Evolutionary conservation across 805 yeast genomes (phyloP), one percentile per base, ranked within the genome.

Genomic region (Lipomyces sp.): DNA sequence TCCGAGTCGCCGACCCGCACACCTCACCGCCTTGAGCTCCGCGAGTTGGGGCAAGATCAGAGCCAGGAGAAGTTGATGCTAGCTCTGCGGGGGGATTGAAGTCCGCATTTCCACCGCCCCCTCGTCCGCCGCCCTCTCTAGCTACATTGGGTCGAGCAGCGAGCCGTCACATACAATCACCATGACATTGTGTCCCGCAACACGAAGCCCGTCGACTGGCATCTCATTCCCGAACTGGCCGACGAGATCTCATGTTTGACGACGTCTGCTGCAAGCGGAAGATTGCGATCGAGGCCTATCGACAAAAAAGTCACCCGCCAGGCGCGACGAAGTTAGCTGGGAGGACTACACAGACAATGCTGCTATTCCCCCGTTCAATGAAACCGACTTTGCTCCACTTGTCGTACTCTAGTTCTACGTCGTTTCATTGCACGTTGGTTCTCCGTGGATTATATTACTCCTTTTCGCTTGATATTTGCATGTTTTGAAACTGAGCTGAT

Each of bases 1-100:
- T 86, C 22, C n/a, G n/a, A n/a, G n/a, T n/a, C n/a, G 80, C 79
- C 49, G 93, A 87, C 52, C 89, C 88, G 63, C 97, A 90, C n/a
- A n/a, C n/a, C n/a, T n/a, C n/a, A n/a, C n/a, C 63, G 97, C 90
- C 63, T 79, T 78, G 53, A 96, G 93, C 67, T 97, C 60, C 84
- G 98, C 68, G 98, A 90, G 64, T 84, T 88, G 95, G 28, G 83
- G 98, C 68, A 93, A 93, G 68, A 93, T 98, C 86, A 88, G 61
- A 88, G 93, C 60, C 83, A 89, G 14, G 97, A 90, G 67, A 80
- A 90, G 58, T 73, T 93, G 43, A 77, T n/a, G 93, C 21, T 66
- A 78, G 49, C 72, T 93, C 29, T 86, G 84, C 56, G 76, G 77
- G 53, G 95, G 91, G 53, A 74, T 93, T 70, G 83, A 82, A 43